Conservation (phyloP, 2,329 filamentous ascomycete genomes). For the Didymella pomorum region DNA sequence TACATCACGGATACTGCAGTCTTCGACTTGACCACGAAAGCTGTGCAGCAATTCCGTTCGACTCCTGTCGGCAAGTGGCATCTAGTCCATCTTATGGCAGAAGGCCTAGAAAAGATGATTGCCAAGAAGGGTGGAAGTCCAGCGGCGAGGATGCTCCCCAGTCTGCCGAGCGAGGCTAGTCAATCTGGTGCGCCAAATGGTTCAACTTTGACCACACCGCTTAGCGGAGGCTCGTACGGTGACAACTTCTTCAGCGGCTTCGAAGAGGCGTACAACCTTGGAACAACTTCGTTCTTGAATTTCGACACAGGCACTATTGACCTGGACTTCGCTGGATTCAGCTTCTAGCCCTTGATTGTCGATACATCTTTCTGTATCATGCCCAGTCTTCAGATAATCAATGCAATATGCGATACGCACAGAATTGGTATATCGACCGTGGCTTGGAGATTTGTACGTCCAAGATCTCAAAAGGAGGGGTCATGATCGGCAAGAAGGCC, state of each 20-base stretch:
- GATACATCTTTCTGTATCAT: not conserved
- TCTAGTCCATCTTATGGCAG: slow-evolving; percentile 57
- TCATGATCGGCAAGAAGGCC: slow-evolving; percentile 18
- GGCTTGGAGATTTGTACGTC: not conserved
- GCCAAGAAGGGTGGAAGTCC: slow-evolving; percentile 26
- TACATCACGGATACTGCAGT: slow-evolving; percentile 52
- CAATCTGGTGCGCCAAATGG: slow-evolving; percentile 21
- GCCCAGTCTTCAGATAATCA: not conserved
- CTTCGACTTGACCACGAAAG: slow-evolving; percentile 49
- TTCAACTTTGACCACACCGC: slow-evolving; percentile 18
- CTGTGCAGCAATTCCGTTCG: slow-evolving; percentile 53
- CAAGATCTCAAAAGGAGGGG: slow-evolving; percentile 7
- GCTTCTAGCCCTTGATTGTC: slow-evolving; percentile 16
- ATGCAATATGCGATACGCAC: not conserved
- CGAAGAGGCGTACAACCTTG: slow-evolving; percentile 35
- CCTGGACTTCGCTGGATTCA: slow-evolving; percentile 35
- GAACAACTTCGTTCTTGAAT: slow-evolving; percentile 37
- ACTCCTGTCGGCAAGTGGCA: slow-evolving; percentile 57
- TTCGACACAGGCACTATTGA: slow-evolving; percentile 39
- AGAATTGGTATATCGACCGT: not conserved
- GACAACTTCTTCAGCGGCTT: slow-evolving; percentile 29
- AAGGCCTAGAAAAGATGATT: slow-evolving; percentile 55
- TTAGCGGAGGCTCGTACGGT: slow-evolving; percentile 20
- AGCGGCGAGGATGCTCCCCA: slow-evolving; percentile 3
- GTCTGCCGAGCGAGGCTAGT: slow-evolving; percentile 11